Evolutionary conservation across 768 basidiomycete species (phyloP), one percentile per base, ranked within the genome.

Genomic region (Mycena pura): DNA sequence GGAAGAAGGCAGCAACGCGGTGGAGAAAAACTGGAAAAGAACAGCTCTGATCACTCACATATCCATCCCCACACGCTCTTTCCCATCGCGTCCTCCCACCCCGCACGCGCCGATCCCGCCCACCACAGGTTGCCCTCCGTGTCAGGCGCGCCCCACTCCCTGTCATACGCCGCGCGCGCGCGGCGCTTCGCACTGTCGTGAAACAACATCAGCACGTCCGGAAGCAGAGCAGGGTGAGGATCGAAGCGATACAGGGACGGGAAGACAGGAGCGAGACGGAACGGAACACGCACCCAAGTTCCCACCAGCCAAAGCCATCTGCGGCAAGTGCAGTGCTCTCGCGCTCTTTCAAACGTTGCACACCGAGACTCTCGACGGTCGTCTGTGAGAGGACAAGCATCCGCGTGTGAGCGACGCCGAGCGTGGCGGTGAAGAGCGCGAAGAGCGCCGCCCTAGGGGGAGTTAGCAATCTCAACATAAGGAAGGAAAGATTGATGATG

Each of bases 41-140:
- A 19, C 21, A 63, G 65, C 63, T 32, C 44, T 43, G 22, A 39
- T n/a, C 22, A 86, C 89, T 84, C 73, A 96, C 95, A 76, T 63
- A 95, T 80, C 95, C 95, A 97, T 36, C 87, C 85, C 72, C 82
- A 80, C 55, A 74, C 72, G 57, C 77, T 83, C 31, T 67, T 74
- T 9, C 95, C 95, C 93, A 98, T 96, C 41, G 90, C 88, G 47
- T 86, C 84, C 65, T 84, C 82, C 95, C 95, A 97, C 64, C 88
- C 89, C 40, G 75, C 77, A 47, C 79, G 72, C 43, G 66, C 60
- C 63, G 80, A 84, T 25, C 91, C 95, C 32, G 86, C 74, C 87
- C 90, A 93, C 95, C 95, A 98, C 7, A 96, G 74, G 70, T 95
- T 88, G 0, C 91, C 94, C 69, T 96, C 95, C 28, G 79, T 84